Base-by-base conservation (phyloP, 805 yeast species). In the Saccharomyces jurei region DNA sequence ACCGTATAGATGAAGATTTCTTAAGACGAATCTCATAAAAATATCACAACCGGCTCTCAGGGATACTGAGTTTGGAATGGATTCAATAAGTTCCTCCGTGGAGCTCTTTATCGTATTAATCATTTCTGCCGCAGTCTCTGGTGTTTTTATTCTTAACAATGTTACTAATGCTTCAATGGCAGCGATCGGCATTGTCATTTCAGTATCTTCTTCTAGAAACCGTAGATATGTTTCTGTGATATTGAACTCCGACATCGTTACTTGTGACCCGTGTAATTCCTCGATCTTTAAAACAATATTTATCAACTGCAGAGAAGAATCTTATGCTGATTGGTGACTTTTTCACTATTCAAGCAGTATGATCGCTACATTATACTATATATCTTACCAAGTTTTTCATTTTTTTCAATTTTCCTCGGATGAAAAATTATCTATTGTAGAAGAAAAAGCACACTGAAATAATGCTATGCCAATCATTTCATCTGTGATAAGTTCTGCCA, bases 171-270 rank as follows among this genome's bases (percentile, higher is more conserved):
- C 83, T 74, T 94, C 98, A 65, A 94, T 94, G 36, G 99, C 99
- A 47, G 99, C 99, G 32, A 94, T 89, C 1, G 99, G 99, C 97
- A 91, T 94, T 5, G 99, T 91, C 83, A 94, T 88, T 54, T 94
- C 98, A n/a, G 88, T 78, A 72, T 94, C 97, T 51, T 90, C 96
- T 61, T 81, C 82, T 58, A 94, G 76, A 69, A 89, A 90, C 67
- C 81, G 80, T 55, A 89, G 77, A 68, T 94, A 94, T 0, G 92
- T 82, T 62, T 81, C 77, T 49, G 85, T 89, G 61, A 94, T 89
- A 69, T 91, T 96, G 67, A 94, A 90, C 31, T 74, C 77, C 1
- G 69, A 49, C 71, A 60, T 60, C 32, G 9, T 53, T 13, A 3
- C n/a, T 22, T 29, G 17, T 47, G 17, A 9, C 14, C 21, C 17